phyloP scores from a whole-genome alignment of 495 filamentous ascomycete species.

The Immersiella caudata region DNA sequence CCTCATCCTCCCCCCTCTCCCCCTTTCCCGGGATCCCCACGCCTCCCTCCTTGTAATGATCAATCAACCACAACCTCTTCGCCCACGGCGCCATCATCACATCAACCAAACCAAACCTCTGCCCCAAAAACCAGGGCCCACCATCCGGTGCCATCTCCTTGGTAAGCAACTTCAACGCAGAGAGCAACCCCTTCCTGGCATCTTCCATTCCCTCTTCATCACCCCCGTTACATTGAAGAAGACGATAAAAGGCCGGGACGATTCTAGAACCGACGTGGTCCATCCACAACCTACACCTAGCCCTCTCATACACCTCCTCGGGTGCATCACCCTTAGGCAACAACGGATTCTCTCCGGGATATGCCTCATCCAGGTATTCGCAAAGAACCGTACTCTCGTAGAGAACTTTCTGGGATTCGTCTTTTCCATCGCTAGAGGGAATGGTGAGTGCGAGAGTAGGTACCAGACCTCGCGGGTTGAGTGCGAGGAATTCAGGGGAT shows the following conservation, averaged over 20 bases:
- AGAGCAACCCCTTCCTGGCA: conserved; percentile 52
- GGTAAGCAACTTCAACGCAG: conserved; percentile 56
- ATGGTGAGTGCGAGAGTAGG: conserved; percentile 58
- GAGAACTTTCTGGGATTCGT: conserved; percentile 53
- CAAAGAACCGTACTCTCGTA: conserved; percentile 70
- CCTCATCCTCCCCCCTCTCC: conserved; percentile 42
- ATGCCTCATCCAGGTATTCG: conserved; percentile 72
- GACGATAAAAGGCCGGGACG: conserved; percentile 64
- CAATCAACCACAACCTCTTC: conserved; percentile 68
- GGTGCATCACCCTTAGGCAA: conserved; percentile 42
- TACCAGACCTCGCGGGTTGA: conserved; percentile 71
- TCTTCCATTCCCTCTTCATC: conserved; percentile 49
- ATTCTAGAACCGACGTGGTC: conserved; percentile 67
- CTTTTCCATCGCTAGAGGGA: conserved; percentile 28
- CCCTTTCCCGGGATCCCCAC: conserved; percentile 54
- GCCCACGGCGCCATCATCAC: conserved; percentile 64
- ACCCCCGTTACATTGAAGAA: conserved; percentile 63
- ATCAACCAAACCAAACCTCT: conserved; percentile 44
- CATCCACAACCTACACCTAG: conserved; percentile 66
- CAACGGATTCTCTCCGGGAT: conserved; percentile 49
- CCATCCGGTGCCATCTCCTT: conserved; percentile 57
- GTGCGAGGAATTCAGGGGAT: conserved; percentile 59
- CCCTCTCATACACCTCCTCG: conserved; percentile 57
- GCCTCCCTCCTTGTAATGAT: conserved; percentile 67
- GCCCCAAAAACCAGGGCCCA: conserved; percentile 68